phyloP scores from a whole-genome alignment of 2,329 filamentous ascomycete genomes.

The Monosporascus sp. region DNA sequence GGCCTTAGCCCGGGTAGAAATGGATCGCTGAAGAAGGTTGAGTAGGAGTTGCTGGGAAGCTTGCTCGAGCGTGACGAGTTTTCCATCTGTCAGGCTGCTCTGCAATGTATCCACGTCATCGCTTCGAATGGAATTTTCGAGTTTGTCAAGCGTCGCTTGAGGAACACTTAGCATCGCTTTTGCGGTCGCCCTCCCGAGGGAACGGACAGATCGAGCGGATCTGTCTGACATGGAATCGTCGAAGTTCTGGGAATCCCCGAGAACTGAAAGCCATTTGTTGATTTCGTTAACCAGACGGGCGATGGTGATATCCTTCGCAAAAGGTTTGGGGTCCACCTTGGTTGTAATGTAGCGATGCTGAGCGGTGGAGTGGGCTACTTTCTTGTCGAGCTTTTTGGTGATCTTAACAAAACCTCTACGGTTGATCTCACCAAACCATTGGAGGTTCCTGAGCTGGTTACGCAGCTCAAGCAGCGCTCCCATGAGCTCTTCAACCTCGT shows the following conservation, averaged over 20 bases:
- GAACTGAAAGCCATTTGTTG: conserved; percentile 84
- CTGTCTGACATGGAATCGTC: conserved; percentile 72
- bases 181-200: conserved; percentile 70
- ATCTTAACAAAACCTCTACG: conserved; percentile 94
- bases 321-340: conserved; percentile 83
- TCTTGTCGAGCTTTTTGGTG: conserved; percentile 98
- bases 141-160: conserved; percentile 58
- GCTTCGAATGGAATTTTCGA: conserved; percentile 66
- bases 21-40: conserved; percentile 72
- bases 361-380: conserved; percentile 67
- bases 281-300: conserved; percentile 53
- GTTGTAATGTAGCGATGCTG: conserved; percentile 84
- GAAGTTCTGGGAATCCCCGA: conserved; percentile 70
- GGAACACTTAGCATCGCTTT: conserved; percentile 71
- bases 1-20: conserved; percentile 61
- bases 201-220: conserved; percentile 63
- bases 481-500: conserved; percentile 88
- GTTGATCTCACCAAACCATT: conserved; percentile 98
- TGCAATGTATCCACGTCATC: conserved; percentile 58
- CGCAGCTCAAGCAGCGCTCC: conserved; percentile 84
- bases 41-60: conserved; percentile 64
- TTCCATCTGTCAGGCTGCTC: conserved; percentile 52
- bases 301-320: conserved; percentile 65
- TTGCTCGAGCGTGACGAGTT: conserved; percentile 45
- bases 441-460: conserved; percentile 80